phyloP scores from a whole-genome alignment of 306 rosid species.

The Trifolium fragiferum region DNA sequence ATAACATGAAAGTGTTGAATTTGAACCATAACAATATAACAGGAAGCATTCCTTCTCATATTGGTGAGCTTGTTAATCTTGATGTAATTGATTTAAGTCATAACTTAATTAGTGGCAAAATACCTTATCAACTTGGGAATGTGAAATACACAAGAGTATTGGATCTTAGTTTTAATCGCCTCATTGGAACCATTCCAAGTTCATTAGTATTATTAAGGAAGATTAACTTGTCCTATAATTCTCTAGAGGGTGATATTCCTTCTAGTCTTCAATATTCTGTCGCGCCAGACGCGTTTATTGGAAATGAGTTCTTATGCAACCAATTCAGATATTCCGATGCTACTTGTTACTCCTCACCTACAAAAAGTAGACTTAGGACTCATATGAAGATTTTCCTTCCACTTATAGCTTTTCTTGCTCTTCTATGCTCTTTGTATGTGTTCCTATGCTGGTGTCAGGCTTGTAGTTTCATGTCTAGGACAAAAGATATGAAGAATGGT shows the following conservation, averaged over 20 bases:
- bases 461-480: not conserved
- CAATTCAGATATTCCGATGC: not conserved
- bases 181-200: not conserved
- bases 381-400: not conserved
- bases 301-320: not conserved
- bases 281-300: not conserved
- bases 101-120: not conserved
- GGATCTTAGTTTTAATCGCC: not conserved
- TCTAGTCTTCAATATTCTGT: not conserved
- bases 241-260: not conserved
- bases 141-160: not conserved
- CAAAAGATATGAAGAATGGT: not conserved
- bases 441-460: not conserved
- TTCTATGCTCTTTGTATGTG: not conserved
- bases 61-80: not conserved
- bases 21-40: not conserved
- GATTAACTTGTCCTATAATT: no score
- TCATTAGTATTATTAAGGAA: not conserved
- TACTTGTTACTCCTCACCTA: not conserved
- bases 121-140: not conserved
- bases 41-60: not conserved
- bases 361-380: not conserved
- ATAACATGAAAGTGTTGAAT: not conserved
- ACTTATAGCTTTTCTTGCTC: not conserved
- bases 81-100: not conserved